These are phyloP conservation scores for Phaffia tasmanica DNA, from an alignment of 768 basidiomycete genomes.

Conservation along the genomic window DNA sequence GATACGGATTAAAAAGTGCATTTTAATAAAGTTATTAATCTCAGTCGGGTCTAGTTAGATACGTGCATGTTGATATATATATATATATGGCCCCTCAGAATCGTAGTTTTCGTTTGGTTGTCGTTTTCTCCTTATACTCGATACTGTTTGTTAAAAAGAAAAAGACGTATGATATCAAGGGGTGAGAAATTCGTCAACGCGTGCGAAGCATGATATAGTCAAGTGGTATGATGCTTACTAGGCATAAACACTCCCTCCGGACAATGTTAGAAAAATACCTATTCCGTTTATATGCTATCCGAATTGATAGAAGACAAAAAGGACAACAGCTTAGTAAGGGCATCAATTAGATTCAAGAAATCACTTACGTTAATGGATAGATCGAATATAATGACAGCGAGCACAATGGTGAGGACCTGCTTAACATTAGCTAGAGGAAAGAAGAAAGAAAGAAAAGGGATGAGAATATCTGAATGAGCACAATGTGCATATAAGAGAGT, in stretches of 20 bases:
- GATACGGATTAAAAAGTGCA: too few relatives aligned
- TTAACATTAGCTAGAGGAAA: conserved; percentile 66
- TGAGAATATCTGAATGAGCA: not conserved
- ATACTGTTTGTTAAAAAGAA: conserved; percentile 1
- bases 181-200: not conserved
- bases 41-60: too few relatives aligned
- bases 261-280: conserved; percentile 72
- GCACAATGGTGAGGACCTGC: conserved; percentile 78
- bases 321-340: not conserved
- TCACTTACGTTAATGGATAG: conserved; percentile 52
- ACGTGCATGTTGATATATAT: too few relatives aligned
- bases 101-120: too few relatives aligned
- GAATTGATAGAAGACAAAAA: not conserved
- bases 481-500: not conserved
- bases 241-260: conserved; percentile 76
- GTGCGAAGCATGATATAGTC: not conserved
- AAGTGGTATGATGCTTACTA: conserved; percentile 16
- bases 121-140: conserved; percentile 16
- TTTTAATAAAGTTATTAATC: too few relatives aligned
- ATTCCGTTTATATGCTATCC: conserved; percentile 52
- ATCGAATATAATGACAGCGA: conserved; percentile 73
- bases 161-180: not conserved
- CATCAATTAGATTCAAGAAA: not conserved
- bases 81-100: too few relatives aligned
- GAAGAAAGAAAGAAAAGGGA: not conserved